phyloP scores from a whole-genome alignment of 306 rosid species.

The Herpetospermum pedunculosum region DNA sequence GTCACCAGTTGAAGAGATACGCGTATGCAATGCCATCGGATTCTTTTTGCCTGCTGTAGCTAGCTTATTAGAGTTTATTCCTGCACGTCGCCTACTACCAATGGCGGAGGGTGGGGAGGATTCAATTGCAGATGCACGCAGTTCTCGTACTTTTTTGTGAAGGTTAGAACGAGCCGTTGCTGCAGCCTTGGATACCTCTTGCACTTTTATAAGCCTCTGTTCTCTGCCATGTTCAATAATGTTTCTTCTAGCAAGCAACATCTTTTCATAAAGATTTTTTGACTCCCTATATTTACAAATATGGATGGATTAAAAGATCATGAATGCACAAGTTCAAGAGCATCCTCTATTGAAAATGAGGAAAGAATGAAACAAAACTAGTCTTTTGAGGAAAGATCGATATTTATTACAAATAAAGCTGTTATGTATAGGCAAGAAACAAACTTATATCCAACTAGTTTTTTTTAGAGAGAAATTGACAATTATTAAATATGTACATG shows the following conservation, averaged over 20 bases:
- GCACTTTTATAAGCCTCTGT: slow-evolving; percentile 43
- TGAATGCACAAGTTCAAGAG: not conserved
- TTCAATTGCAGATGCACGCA: slow-evolving; percentile 36
- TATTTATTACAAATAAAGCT: not conserved
- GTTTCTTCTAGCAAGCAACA: slow-evolving; percentile 50
- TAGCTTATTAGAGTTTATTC: slow-evolving; percentile 18
- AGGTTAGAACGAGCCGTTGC: slow-evolving; percentile 60
- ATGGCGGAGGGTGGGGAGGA: slow-evolving; percentile 24
- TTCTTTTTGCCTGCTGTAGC: slow-evolving; percentile 17
- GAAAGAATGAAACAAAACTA: not conserved
- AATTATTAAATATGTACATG: not conserved
- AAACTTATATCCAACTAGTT: not conserved
- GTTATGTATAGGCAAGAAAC: not conserved
- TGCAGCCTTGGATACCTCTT: slow-evolving; percentile 58
- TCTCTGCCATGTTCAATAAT: slow-evolving; percentile 38
- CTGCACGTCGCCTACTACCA: slow-evolving; percentile 19
- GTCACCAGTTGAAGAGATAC: slow-evolving; percentile 22
- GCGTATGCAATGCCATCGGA: slow-evolving; percentile 19
- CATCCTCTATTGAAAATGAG: not conserved
- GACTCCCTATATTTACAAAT: slow-evolving; percentile 49
- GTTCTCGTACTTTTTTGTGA: slow-evolving; percentile 56
- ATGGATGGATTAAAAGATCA: not conserved
- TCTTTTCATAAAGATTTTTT: slow-evolving; percentile 41
- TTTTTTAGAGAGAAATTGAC: not conserved
- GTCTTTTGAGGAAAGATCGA: not conserved